Evolutionary conservation across 257 asterid species (phyloP), one percentile per base, ranked within the genome.

Genomic region (Paulownia fortunei): DNA sequence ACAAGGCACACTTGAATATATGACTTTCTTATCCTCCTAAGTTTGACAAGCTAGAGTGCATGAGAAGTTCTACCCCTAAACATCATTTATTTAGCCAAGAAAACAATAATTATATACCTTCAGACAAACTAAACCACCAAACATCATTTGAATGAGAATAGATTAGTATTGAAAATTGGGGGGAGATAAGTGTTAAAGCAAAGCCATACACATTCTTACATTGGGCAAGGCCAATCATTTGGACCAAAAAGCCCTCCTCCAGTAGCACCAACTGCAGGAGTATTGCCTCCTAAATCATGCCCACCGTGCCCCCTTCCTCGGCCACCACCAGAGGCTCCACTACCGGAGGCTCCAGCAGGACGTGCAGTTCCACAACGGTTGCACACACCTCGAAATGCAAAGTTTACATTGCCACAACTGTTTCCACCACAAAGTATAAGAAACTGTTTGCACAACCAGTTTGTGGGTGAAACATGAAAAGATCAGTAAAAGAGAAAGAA

Each of bases 191-290:
- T 18, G 49, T 63, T 5, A 12, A 42, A 30, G 71, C 70, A 49
- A 77, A 52, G 15, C 11, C 6, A 15, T n/a, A 34, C 8, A 24
- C 12, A 76, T 65, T 73, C 96, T 87, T 86, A 96, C 99, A 96
- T 96, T 63, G 99, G 99, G 85, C 99, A 96, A 76, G 98, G 26
- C 99, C 99, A 96, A 76, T 96, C 99, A 89, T 96, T 96, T 49
- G 98, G 98, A 80, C 99, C 98, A 83, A 96, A 96, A 71, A 96
- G 98, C 37, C 97, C 94, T 55, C 94, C 90, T 34, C 93, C 90
- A 84, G 93, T 55, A 86, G 92, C 97, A 56, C 93, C 96, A 39
- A 66, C 89, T 30, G 86, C 91, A 76, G 88, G 94, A 77, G 79
- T 66, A 86, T 67, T 79, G 26, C 91, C 97, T 56, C 96, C 97